Conservation (phyloP, 257 asterid genomes). For the Galeopsis tetrahit region DNA sequence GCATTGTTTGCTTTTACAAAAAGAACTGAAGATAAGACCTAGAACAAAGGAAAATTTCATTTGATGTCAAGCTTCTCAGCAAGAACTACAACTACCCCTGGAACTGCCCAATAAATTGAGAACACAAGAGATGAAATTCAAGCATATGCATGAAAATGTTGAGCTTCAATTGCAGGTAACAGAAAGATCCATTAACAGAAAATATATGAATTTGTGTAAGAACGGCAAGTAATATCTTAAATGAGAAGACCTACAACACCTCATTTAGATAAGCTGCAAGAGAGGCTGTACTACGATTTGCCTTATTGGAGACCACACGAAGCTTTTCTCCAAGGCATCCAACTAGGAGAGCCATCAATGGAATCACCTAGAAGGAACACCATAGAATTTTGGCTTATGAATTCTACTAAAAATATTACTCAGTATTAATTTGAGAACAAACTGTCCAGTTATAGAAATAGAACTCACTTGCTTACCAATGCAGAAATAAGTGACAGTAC, state of each 20-base stretch:
- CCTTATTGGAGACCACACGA: constrained; percentile 63
- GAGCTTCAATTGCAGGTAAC: neutral
- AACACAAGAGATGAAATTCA: neutral
- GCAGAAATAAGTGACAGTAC: constrained; percentile 71
- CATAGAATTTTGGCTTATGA: constrained; percentile 22
- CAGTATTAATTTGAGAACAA: neutral
- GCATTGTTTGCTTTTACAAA: constrained; percentile 91
- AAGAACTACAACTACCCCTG: constrained; percentile 13
- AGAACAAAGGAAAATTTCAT: constrained; percentile 30
- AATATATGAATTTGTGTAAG: neutral
- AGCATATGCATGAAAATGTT: neutral
- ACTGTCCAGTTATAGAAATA: constrained; percentile 4
- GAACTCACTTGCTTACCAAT: constrained; percentile 54
- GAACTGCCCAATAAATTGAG: constrained; percentile 24
- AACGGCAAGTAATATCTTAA: neutral
- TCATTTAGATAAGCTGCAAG: constrained; percentile 87
- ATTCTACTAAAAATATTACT: neutral
- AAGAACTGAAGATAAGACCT: constrained; percentile 87
- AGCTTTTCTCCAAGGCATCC: constrained; percentile 90
- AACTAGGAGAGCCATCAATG: constrained; percentile 62
- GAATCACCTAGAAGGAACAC: constrained; percentile 63
- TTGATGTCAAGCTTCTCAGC: constrained; percentile 29
- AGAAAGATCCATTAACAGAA: constrained; percentile 15
- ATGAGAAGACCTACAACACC: constrained; percentile 42
- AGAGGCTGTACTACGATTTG: constrained; percentile 74